phyloP scores from a whole-genome alignment of 129 eudicot species.

The Ambrosia trifida region DNA sequence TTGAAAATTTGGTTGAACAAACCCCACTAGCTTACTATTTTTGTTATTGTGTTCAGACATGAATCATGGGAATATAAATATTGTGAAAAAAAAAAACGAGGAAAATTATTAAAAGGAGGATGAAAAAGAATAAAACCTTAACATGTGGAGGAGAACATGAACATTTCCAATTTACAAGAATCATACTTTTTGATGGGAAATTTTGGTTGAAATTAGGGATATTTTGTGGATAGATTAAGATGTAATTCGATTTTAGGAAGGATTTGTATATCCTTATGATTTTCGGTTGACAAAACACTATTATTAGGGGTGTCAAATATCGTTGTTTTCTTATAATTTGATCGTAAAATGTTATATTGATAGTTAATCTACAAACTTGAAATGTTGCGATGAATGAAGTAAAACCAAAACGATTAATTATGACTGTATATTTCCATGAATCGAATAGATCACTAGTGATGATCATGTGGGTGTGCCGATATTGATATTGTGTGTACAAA shows the following conservation, averaged over 20 bases:
- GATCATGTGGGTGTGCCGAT: background rate
- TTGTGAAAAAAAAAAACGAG: background rate
- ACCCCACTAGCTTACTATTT: background rate
- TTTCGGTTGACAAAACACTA: too few relatives aligned
- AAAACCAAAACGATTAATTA: too few relatives aligned
- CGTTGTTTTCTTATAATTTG: too few relatives aligned
- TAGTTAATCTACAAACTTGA: too few relatives aligned
- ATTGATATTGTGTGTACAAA: background rate
- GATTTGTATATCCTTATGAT: too few relatives aligned
- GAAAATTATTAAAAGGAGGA: too few relatives aligned
- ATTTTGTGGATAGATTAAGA: background rate
- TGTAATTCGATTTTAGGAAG: background rate
- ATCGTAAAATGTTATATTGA: too few relatives aligned
- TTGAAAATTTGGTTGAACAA: background rate
- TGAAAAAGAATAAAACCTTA: background rate
- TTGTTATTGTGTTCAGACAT: conserved; percentile 1
- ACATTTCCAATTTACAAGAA: background rate
- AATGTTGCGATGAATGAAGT: too few relatives aligned
- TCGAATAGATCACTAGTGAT: too few relatives aligned
- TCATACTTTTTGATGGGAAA: background rate
- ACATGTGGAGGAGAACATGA: background rate
- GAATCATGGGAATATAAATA: conserved; percentile 12
- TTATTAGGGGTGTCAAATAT: too few relatives aligned
- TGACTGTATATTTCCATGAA: too few relatives aligned
- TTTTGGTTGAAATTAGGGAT: background rate